Base-by-base conservation (phyloP, 768 basidiomycete species). In the Tephrocybe rancida region DNA sequence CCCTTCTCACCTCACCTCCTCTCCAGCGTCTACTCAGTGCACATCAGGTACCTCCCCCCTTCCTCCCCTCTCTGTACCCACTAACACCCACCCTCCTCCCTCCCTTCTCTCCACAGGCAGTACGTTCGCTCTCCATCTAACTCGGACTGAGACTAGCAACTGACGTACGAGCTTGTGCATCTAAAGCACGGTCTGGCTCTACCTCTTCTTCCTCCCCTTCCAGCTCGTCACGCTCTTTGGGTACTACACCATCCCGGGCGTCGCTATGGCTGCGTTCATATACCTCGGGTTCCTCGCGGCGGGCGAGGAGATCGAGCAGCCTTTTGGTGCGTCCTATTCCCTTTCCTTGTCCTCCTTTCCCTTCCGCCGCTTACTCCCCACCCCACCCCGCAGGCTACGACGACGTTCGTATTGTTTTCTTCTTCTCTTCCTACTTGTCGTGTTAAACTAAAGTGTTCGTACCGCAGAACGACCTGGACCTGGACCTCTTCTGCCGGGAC, bases 271-370 rank as follows among this genome's bases (percentile, higher is more conserved):
- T 1, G 72, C 84, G 0, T 87, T 87, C 68, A 86, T 88, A 50
- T 89, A 87, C 67, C 77, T 90, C n/a, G 87, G 86, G 21, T 87
- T 90, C 66, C 63, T 91, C 19, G 85, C 87, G 6, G 85, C 87
- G 1, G 87, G 84, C 19, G 83, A 86, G 59, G 86, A 85, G 61
- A 86, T 85, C 42, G 85, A 85, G 64, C 85, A 86, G 62, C 85
- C 85, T 0, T 86, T 86, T 61, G 85, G 82, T 81, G 46, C 25
- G 79, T 63, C 9, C 47, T 42, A 18, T 44, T 16, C 18, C 7
- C 30, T 26, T 5, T n/a, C 24, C 38, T 21, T 37, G 35, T 13
- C 9, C 9, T 37, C 16, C n/a, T 37, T 37, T 6, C 11, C 5
- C 35, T 37, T 30, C 29, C 29, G 7, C 29, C 29, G 7, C 13